Evolutionary conservation across 2,329 filamentous ascomycete genomes (phyloP).

Genomic region (Fusarium incarnatum): DNA sequence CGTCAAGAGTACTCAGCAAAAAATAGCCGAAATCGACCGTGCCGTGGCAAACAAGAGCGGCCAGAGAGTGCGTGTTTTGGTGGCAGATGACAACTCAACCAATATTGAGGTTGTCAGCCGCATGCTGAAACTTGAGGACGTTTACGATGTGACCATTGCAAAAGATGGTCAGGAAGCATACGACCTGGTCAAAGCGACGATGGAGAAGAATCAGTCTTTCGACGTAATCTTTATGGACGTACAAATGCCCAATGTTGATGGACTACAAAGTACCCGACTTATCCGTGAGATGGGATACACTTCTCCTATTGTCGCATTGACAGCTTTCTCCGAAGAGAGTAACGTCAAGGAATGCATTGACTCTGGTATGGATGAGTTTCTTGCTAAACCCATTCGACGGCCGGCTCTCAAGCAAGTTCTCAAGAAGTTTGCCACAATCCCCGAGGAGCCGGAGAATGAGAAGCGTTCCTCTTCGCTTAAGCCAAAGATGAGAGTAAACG

Average conservation of each 20-base stretch:
- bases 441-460: constrained; percentile 66
- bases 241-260: constrained; percentile 94
- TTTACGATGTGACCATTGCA: constrained; percentile 90
- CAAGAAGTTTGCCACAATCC: constrained; percentile 84
- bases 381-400: constrained; percentile 80
- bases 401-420: constrained; percentile 88
- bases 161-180: constrained; percentile 89
- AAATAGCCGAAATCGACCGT: constrained; percentile 73
- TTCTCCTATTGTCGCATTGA: constrained; percentile 89
- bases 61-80: constrained; percentile 80
- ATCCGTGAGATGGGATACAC: constrained; percentile 89
- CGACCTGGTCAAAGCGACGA: constrained; percentile 84
- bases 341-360: constrained; percentile 89
- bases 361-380: constrained; percentile 91
- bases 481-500: constrained; percentile 33
- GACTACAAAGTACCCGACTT: constrained; percentile 84
- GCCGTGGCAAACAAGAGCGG: constrained; percentile 71
- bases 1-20: constrained; percentile 62
- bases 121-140: constrained; percentile 79
- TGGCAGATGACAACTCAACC: constrained; percentile 77
- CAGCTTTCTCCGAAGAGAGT: constrained; percentile 89
- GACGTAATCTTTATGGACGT: constrained; percentile 97
- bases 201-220: constrained; percentile 78
- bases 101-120: constrained; percentile 70
- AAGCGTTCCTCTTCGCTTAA: constrained; percentile 36